phyloP scores from a whole-genome alignment of 108 stramenopile genomes.

The Epipyxis sp. region DNA sequence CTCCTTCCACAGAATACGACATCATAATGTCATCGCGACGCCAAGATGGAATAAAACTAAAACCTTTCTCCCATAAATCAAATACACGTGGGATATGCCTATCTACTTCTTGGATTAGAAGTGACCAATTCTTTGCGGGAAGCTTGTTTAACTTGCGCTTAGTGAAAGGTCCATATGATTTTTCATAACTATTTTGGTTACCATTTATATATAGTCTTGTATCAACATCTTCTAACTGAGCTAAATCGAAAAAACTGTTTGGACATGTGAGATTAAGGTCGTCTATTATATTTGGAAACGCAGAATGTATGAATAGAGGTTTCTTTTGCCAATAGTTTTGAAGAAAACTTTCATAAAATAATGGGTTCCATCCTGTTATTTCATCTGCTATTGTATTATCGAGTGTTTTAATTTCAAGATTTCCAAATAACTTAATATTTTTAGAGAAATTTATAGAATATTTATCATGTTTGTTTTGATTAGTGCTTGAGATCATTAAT shows the following conservation, averaged over 20 bases:
- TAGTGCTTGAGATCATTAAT: no score
- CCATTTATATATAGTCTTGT: not conserved
- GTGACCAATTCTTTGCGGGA: not conserved
- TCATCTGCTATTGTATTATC: not conserved
- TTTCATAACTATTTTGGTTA: not conserved
- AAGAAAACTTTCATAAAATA: constrained; percentile 25
- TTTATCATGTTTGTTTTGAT: no score
- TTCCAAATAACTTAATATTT: no score
- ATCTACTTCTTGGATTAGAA: not conserved
- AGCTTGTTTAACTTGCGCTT: not conserved
- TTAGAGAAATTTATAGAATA: no score
- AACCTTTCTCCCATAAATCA: not conserved
- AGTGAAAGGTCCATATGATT: not conserved
- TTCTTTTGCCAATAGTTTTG: constrained; percentile 49
- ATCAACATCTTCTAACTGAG: not conserved
- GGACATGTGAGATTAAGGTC: not conserved
- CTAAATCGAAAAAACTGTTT: not conserved
- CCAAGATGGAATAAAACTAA: not conserved
- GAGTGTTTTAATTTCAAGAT: no score
- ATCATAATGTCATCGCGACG: not conserved
- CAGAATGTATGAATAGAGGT: constrained; percentile 49
- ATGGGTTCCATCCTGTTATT: not conserved
- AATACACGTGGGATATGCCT: not conserved
- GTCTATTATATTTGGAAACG: not conserved
- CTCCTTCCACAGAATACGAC: constrained; percentile 35